These are phyloP conservation scores for Triticum turgidum DNA, from an alignment of 176 grass and related monocot genomes.

Conservation along the genomic window DNA sequence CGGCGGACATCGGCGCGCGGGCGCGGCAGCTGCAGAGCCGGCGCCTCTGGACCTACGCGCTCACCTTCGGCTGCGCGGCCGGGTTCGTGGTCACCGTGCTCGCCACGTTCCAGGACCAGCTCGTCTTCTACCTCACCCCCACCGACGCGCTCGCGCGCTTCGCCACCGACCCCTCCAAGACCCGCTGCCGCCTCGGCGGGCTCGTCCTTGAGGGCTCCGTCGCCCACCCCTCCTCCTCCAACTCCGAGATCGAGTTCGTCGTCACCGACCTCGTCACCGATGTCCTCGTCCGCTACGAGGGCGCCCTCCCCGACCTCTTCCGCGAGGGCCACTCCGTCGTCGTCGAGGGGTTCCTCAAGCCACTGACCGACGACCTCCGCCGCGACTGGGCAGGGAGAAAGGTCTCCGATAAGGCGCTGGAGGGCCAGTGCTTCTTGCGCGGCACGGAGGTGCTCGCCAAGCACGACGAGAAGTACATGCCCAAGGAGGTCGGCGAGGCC, in stretches of 20 bases:
- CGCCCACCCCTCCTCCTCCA: conserved; percentile 47
- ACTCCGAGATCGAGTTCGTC: conserved; percentile 94
- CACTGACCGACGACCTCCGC: conserved; percentile 48
- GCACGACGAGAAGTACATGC: conserved; percentile 99
- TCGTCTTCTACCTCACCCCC: conserved; percentile 94
- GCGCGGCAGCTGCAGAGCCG: conserved; percentile 90
- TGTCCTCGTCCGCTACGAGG: conserved; percentile 88
- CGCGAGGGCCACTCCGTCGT: conserved; percentile 97
- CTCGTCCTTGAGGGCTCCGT: conserved; percentile 94
- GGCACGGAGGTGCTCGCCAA: conserved; percentile 93
- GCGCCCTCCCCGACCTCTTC: conserved; percentile 86
- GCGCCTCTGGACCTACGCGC: conserved; percentile 88
- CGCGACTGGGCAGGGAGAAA: conserved; percentile 20
- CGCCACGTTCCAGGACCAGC: conserved; percentile 91
- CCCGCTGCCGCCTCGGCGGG: conserved; percentile 77
- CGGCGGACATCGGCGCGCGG: conserved; percentile 81
- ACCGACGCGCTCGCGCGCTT: conserved; percentile 70
- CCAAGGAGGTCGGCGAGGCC: conserved; percentile 94
- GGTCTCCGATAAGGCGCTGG: conserved; percentile 73
- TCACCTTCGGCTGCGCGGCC: conserved; percentile 86
- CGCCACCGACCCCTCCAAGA: conserved; percentile 53
- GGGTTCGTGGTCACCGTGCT: conserved; percentile 93
- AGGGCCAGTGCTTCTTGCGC: conserved; percentile 55
- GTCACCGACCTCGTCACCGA: conserved; percentile 91
- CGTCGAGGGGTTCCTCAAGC: conserved; percentile 80